Evolutionary conservation across 345 rosid species (phyloP).

Genomic region (Citrus unshiu): DNA sequence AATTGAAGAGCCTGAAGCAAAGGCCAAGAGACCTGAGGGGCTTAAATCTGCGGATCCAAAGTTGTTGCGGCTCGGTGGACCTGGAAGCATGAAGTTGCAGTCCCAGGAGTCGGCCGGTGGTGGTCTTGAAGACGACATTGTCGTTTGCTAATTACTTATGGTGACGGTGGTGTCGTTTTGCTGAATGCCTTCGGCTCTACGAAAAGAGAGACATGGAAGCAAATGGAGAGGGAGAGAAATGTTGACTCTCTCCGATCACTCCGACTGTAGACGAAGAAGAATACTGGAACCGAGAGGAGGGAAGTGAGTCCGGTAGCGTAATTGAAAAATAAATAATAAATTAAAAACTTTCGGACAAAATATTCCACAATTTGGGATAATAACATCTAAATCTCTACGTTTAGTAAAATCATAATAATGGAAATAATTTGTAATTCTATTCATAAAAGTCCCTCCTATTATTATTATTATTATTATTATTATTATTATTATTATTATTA

Average conservation of each 20-base stretch:
- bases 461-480: no score
- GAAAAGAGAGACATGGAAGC: neutral
- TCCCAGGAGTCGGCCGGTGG: constrained; percentile 47
- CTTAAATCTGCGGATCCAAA: constrained; percentile 82
- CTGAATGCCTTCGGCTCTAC: neutral
- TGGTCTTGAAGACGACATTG: constrained; percentile 39
- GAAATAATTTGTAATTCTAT: no score
- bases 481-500: no score
- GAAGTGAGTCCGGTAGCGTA: neutral
- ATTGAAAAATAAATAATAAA: neutral
- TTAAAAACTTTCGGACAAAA: no score
- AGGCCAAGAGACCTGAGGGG: constrained; percentile 78
- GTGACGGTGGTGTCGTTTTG: neutral
- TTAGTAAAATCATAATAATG: no score
- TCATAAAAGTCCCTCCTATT: no score
- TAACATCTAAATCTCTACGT: neutral
- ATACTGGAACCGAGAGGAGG: neutral
- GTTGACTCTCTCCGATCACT: neutral
- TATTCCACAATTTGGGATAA: neutral
- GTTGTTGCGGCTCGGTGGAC: constrained; percentile 92
- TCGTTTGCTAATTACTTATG: neutral
- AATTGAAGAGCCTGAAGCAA: constrained; percentile 79
- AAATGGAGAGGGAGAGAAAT: neutral
- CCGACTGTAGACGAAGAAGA: neutral
- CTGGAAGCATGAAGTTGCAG: constrained; percentile 70